phyloP scores from a whole-genome alignment of 2,329 filamentous ascomycete species.

The Aureobasidium subglaciale region DNA sequence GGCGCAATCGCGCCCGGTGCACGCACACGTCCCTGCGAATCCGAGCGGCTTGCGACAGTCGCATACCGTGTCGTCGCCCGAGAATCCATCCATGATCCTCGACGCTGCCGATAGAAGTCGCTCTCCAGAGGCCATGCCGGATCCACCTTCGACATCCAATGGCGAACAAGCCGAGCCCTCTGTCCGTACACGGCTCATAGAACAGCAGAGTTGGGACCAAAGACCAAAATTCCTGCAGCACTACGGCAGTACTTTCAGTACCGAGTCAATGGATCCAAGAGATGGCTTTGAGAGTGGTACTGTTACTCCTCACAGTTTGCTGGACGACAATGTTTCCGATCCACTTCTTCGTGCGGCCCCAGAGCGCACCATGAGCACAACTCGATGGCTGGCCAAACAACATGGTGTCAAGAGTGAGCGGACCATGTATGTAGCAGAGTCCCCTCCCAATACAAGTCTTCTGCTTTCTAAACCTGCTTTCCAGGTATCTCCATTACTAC shows the following conservation, averaged over 20 bases:
- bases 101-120: neutral
- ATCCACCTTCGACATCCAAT: neutral
- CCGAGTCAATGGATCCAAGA: conserved; percentile 21
- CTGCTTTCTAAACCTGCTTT: conserved; percentile 10
- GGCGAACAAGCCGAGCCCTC: conserved; percentile 24
- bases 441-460: neutral
- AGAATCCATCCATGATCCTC: conserved; percentile 6
- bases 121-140: neutral
- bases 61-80: conserved; percentile 12
- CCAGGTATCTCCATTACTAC: conserved; percentile 86
- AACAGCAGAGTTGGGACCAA: conserved; percentile 30
- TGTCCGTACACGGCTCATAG: conserved; percentile 33
- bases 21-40: conserved; percentile 14
- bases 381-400: conserved; percentile 61
- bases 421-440: conserved; percentile 55
- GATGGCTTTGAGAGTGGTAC: conserved; percentile 30
- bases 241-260: conserved; percentile 38
- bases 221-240: conserved; percentile 36
- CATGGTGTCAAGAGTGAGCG: conserved; percentile 68
- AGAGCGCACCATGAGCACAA: conserved; percentile 57
- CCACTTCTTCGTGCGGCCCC: conserved; percentile 30
- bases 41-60: conserved; percentile 17
- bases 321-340: conserved; percentile 39
- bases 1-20: conserved; percentile 4
- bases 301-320: conserved; percentile 27